phyloP scores from a whole-genome alignment of 139 green algal species.

The Parachlorella kessleri region DNA sequence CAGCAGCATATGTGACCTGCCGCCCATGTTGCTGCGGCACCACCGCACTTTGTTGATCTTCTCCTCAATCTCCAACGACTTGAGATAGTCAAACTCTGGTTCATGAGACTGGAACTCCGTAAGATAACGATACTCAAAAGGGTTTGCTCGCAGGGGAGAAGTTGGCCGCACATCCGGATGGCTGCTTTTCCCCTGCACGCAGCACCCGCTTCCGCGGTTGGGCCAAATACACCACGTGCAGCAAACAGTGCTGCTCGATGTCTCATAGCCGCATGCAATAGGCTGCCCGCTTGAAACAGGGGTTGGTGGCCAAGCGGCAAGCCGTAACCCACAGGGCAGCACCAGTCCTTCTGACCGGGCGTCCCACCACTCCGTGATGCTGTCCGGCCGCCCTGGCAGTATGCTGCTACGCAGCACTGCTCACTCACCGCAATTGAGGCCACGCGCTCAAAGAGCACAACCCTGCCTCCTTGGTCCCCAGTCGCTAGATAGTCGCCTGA shows the following conservation, averaged over 20 bases:
- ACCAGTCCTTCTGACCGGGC: too few species aligned
- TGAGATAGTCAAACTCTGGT: constrained; percentile 99
- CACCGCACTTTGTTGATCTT: constrained; percentile 99
- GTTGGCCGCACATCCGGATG: constrained; percentile 28
- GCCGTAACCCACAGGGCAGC: too few species aligned
- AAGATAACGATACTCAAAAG: constrained; percentile 92
- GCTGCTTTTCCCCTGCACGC: constrained; percentile 24
- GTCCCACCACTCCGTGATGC: too few species aligned
- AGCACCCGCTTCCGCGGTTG: not conserved
- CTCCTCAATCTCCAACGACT: constrained; percentile 99
- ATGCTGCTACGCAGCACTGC: not conserved
- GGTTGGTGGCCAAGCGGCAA: too few species aligned
- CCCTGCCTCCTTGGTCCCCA: constrained; percentile 93
- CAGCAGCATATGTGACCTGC: constrained; percentile 67
- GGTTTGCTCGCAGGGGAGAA: constrained; percentile 23
- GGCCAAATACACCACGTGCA: too few species aligned
- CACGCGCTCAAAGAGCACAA: constrained; percentile 94
- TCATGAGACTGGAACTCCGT: constrained; percentile 99
- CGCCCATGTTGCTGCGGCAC: constrained; percentile 62
- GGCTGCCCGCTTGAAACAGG: too few species aligned
- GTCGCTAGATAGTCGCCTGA: constrained; percentile 93
- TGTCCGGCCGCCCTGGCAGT: too few species aligned
- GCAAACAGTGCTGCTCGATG: not conserved
- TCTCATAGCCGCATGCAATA: too few species aligned
- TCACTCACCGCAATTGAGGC: not conserved